Conservation (phyloP, 2,329 filamentous ascomycete species). For the Colletotrichum cordylinicola region DNA sequence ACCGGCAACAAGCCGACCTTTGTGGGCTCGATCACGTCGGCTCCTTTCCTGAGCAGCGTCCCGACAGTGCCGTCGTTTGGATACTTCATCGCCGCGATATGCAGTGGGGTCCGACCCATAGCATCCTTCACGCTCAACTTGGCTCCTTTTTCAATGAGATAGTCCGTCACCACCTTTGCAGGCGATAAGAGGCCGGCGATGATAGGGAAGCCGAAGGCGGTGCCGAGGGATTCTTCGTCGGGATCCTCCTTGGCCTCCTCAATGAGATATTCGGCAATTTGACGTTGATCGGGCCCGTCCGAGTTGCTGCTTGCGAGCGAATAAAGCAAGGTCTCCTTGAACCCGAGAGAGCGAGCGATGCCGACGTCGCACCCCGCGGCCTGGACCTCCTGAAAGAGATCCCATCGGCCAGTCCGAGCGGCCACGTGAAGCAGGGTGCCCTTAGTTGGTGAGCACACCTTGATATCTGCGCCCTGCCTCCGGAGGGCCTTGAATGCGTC, state of each 20-base stretch:
- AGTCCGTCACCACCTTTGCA: background rate
- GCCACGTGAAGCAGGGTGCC: too few species aligned
- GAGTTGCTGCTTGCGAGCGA: too few species aligned
- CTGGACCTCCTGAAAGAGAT: too few species aligned
- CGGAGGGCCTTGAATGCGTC: too few species aligned
- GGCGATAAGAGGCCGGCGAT: background rate
- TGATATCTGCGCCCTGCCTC: too few species aligned
- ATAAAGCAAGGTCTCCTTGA: background rate
- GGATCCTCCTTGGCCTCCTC: conserved; percentile 4
- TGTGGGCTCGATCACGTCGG: background rate
- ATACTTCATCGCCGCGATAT: background rate
- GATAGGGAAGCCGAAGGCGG: background rate
- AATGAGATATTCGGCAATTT: conserved; percentile 22
- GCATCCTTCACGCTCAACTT: background rate
- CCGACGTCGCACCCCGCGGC: too few species aligned
- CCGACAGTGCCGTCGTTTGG: background rate
- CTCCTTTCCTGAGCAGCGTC: background rate
- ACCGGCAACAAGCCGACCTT: background rate
- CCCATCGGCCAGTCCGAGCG: too few species aligned
- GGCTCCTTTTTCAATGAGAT: background rate
- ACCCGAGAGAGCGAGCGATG: too few species aligned
- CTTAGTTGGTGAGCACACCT: too few species aligned
- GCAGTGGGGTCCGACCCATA: background rate
- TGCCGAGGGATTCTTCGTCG: background rate
- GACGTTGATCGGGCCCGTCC: background rate